Base-by-base conservation (phyloP, 352 stramenopile genomes). In the Globisporangium cylindrosporum region DNA sequence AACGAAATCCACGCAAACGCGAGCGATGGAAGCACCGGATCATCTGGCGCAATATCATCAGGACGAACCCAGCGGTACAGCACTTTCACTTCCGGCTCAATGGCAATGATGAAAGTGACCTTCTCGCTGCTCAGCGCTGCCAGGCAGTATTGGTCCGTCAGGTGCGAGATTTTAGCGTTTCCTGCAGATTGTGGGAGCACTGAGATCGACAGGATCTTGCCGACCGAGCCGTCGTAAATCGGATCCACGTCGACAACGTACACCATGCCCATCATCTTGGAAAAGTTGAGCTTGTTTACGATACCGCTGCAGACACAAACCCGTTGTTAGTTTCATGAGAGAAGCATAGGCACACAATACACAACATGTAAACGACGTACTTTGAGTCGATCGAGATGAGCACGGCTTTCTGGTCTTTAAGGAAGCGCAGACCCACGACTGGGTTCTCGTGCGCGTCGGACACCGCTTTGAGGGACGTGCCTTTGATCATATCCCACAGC, bases 401-500 rank as follows among this genome's bases (percentile, higher is more conserved):
- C 36, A 93, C 85, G 1, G 88, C 84, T 62, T 94, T 96, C 55
- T 94, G 86, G 59, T 96, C 88, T 64, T 94, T 96, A 4, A 94
- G 67, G 64, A 96, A 96, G 2, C 85, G 81, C 43, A 96, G 71
- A 70, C 84, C 91, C 55, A 95, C 88, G 34, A 98, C 86, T 0
- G 90, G 86, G 46, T 94, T 90, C 73, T 97, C 91, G 34, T 96
- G 82, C 1, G 87, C 86, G 69, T 98, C 94, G n/a, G 83, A 84
- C 1, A 98, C 86, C 14, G 80, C 88, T 71, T 98, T 97, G 2
- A 99, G 78, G 8, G 92, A 84, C 34, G 83, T 91, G 38, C 95
- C 96, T 66, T 97, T 96, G 59, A 99, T 98, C 74, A 98, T 95
- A 81, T 99, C 97, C 97, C 97, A 99, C 1, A 99, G 73, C 56